phyloP scores from a whole-genome alignment of 371 early-diverging fungal species.

The Fennellomyces sp. region DNA sequence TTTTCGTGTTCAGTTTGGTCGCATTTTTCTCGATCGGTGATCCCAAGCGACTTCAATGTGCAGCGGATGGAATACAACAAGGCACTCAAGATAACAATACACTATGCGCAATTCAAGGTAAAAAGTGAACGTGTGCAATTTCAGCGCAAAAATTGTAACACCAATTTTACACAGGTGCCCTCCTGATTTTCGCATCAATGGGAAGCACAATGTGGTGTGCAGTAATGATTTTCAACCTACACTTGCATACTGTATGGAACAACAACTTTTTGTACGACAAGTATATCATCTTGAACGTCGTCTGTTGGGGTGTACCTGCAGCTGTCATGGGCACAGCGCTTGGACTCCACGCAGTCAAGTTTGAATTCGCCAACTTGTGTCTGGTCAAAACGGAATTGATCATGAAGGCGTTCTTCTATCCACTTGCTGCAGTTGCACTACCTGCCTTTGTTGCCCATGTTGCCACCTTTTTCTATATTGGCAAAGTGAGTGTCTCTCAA shows the following conservation, averaged over 20 bases:
- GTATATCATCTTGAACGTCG: conserved; percentile 51
- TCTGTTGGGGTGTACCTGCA: conserved; percentile 66
- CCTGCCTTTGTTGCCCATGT: conserved; percentile 61
- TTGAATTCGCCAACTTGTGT: conserved; percentile 63
- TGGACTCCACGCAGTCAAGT: conserved; percentile 52
- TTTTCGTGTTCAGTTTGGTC: conserved; percentile 55
- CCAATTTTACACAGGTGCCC: too few relatives aligned
- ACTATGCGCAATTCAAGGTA: conserved; percentile 66
- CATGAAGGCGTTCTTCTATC: conserved; percentile 60
- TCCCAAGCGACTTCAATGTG: conserved; percentile 58
- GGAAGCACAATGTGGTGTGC: conserved; percentile 63
- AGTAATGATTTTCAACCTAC: conserved; percentile 63
- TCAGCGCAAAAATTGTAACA: too few relatives aligned
- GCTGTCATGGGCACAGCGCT: conserved; percentile 53
- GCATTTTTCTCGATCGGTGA: conserved; percentile 56
- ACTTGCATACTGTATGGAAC: conserved; percentile 69
- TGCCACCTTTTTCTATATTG: conserved; percentile 66
- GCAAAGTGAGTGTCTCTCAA: conserved; percentile 31
- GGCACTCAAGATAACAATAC: conserved; percentile 60
- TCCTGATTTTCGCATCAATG: conserved; percentile 58
- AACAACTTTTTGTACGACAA: conserved; percentile 58
- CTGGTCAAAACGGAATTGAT: conserved; percentile 51
- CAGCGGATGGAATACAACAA: conserved; percentile 35
- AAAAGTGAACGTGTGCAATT: background rate
- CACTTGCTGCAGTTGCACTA: conserved; percentile 58